Evolutionary conservation across 768 basidiomycete species (phyloP).

Genomic region (Nidularia sp.): DNA sequence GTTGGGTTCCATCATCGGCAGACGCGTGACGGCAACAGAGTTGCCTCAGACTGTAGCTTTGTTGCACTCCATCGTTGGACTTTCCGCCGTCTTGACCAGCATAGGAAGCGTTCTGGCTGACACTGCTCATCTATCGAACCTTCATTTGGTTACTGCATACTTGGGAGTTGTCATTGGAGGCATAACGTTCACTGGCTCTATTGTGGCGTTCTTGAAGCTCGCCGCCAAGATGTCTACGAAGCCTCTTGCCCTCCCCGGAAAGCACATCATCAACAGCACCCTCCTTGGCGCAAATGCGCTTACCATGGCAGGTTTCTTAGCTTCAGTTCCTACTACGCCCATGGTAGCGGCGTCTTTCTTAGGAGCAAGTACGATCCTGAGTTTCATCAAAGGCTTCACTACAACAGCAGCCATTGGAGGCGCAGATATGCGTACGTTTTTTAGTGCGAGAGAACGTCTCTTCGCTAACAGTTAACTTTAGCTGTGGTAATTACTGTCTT

Average conservation of each 20-base stretch:
- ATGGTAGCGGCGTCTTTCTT: slow-evolving; percentile 76
- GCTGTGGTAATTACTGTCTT: slow-evolving; percentile 89
- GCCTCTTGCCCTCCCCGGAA: slow-evolving; percentile 68
- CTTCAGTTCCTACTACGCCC: slow-evolving; percentile 66
- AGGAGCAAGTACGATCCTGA: slow-evolving; percentile 66
- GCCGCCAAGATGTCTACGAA: slow-evolving; percentile 78
- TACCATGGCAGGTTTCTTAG: slow-evolving; percentile 76
- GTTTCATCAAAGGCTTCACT: slow-evolving; percentile 83
- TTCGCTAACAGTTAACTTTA: slow-evolving; percentile 20
- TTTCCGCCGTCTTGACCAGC: slow-evolving; percentile 85
- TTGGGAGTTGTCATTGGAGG: slow-evolving; percentile 85
- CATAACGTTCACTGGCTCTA: slow-evolving; percentile 85
- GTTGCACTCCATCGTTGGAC: slow-evolving; percentile 84
- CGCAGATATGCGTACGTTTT: slow-evolving; percentile 82
- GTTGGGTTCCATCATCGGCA: slow-evolving; percentile 69
- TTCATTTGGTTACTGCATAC: slow-evolving; percentile 84
- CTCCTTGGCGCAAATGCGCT: slow-evolving; percentile 70
- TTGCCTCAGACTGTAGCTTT: slow-evolving; percentile 78
- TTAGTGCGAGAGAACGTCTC: slow-evolving; percentile 1
- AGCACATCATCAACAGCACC: slow-evolving; percentile 70
- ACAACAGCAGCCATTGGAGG: slow-evolving; percentile 91
- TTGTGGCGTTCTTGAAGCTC: slow-evolving; percentile 86
- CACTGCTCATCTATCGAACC: slow-evolving; percentile 57
- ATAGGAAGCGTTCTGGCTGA: slow-evolving; percentile 79
- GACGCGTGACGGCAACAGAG: slow-evolving; percentile 84